Evolutionary conservation across 352 stramenopile species (phyloP), one percentile per base, ranked within the genome.

Genomic region (Globisporangium camurandrum): DNA sequence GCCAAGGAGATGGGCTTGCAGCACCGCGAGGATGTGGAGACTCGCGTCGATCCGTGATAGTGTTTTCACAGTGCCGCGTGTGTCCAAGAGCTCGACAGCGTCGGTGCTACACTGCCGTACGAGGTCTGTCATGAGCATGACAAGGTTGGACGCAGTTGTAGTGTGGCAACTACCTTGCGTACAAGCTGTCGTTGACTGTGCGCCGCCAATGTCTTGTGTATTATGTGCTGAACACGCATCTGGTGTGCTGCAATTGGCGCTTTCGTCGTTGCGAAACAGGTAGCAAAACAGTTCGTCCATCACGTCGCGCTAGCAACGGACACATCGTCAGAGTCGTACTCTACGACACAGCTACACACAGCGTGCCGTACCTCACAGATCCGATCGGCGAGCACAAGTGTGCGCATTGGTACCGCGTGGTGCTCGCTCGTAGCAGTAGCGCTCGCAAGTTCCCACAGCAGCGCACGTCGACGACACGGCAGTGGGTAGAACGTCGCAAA

Each of bases 401-500:
- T 49, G 6, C 67, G 51, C 33, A 68, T 60, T 20, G 37, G 41
- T 16, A 51, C 12, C 3, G 6, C 12, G 7, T 42, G 37, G 10
- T 23, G 19, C 17, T 46, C 28, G 14, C 33, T n/a, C n/a, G n/a
- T n/a, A n/a, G n/a, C n/a, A n/a, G n/a, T n/a, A n/a, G n/a, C n/a
- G 7, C 24, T 22, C 6, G 68, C 38, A 12, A 73, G 47, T 5
- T 62, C 45, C 54, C 53, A 67, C 16, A 71, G 33, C 12, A 73
- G 24, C 17, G 19, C 24, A 1, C 57, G 52, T 10, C 64, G 58
- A 12, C 17, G 27, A 4, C n/a, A 9, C 6, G 47, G n/a, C 2
- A 34, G 43, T 0, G 69, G 69, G 38, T 82, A 84, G 52, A 85
- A 85, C 17, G 51, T 33, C 14, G 37, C 42, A 40, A 85, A 85